phyloP scores from a whole-genome alignment of 2,329 filamentous ascomycete species.

The Chalaropsis ovoidea region DNA sequence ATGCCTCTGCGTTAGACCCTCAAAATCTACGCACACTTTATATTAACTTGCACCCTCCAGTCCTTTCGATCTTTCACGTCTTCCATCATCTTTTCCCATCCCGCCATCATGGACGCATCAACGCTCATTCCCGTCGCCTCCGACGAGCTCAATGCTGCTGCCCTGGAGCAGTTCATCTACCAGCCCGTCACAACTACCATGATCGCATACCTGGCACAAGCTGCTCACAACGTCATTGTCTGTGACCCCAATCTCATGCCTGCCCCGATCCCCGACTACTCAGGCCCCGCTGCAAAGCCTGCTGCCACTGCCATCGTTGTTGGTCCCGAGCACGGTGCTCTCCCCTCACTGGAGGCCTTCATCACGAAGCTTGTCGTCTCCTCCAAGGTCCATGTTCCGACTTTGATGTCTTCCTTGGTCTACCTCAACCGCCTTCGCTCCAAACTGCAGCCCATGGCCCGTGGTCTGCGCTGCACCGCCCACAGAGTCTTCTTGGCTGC shows the following conservation, averaged over 20 bases:
- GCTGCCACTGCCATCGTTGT: slow-evolving; percentile 42
- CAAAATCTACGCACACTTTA: background rate
- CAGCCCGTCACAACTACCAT: slow-evolving; percentile 64
- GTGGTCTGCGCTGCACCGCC: slow-evolving; percentile 90
- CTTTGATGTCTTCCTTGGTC: slow-evolving; percentile 91
- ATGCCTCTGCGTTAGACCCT: background rate
- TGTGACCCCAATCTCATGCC: slow-evolving; percentile 57
- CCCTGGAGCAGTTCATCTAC: slow-evolving; percentile 72
- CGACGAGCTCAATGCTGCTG: slow-evolving; percentile 57
- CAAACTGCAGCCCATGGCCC: slow-evolving; percentile 83
- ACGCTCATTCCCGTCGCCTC: slow-evolving; percentile 35
- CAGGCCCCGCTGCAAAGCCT: slow-evolving; percentile 37
- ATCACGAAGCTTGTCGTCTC: slow-evolving; percentile 83
- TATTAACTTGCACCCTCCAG: background rate
- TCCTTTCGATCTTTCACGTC: background rate
- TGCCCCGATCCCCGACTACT: slow-evolving; percentile 29
- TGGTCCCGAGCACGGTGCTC: slow-evolving; percentile 40
- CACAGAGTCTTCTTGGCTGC: slow-evolving; percentile 94
- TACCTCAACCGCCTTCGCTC: slow-evolving; percentile 79
- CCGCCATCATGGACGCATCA: slow-evolving; percentile 19
- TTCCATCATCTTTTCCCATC: background rate
- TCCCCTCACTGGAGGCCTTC: slow-evolving; percentile 81
- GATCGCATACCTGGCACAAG: slow-evolving; percentile 65
- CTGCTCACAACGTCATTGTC: slow-evolving; percentile 67
- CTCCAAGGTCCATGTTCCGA: slow-evolving; percentile 94